These are phyloP conservation scores for Vaccinium myrtillus DNA, from an alignment of 148 eudicot genomes.

Conservation along the genomic window DNA sequence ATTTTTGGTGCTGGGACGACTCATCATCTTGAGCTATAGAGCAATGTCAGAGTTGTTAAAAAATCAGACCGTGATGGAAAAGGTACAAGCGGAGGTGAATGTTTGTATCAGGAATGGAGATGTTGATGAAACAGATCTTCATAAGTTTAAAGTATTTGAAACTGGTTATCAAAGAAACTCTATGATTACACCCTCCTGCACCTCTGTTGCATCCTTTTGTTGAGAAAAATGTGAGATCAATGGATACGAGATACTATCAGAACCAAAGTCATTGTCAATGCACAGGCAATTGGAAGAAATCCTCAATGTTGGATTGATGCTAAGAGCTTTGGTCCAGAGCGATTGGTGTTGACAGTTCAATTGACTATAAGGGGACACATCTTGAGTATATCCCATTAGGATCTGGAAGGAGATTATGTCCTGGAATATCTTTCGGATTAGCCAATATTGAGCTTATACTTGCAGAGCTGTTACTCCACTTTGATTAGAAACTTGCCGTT, in stretches of 20 bases:
- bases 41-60: neutral
- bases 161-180: neutral
- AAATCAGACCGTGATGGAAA: neutral
- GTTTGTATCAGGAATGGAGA: neutral
- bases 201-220: constrained; percentile 14
- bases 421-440: constrained; percentile 10
- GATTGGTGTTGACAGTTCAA: neutral
- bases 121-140: constrained; percentile 1
- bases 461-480: constrained; percentile 27
- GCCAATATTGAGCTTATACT: constrained; percentile 32
- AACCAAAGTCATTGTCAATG: constrained; percentile 26
- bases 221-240: constrained; percentile 22
- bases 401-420: neutral
- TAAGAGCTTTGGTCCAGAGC: constrained; percentile 29
- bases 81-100: neutral
- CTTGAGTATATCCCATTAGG: constrained; percentile 28
- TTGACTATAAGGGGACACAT: constrained; percentile 30
- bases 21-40: neutral
- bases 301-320: constrained; percentile 32
- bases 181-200: neutral
- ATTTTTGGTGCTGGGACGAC: neutral
- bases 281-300: constrained; percentile 28
- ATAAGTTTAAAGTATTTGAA: neutral
- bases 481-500: constrained; percentile 27
- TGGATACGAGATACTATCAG: constrained; percentile 26